These are phyloP conservation scores for Epicoccum sorghinum DNA, from an alignment of 2,329 filamentous ascomycete species.

Conservation along the genomic window DNA sequence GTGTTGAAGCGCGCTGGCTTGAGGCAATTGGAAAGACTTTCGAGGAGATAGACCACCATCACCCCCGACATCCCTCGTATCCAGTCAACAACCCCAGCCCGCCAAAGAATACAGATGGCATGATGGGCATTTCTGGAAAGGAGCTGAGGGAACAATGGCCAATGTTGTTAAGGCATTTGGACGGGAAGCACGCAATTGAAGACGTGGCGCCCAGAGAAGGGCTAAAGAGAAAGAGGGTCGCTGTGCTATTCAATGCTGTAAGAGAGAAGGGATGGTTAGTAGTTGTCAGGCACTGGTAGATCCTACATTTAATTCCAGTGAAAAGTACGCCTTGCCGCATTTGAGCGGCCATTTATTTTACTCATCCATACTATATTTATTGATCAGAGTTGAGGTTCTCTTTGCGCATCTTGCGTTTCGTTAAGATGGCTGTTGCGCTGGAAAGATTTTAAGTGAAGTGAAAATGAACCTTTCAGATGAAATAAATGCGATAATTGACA, in stretches of 20 bases:
- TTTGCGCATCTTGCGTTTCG: too few species aligned
- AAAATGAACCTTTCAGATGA: too few species aligned
- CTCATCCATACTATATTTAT: too few species aligned
- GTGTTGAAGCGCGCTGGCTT: constrained; percentile 75
- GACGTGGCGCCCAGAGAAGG: constrained; percentile 84
- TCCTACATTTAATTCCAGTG: neutral
- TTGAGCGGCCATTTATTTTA: too few species aligned
- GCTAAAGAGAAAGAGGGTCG: constrained; percentile 76
- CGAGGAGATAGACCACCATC: constrained; percentile 46
- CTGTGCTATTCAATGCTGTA: constrained; percentile 63
- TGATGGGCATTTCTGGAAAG: constrained; percentile 27
- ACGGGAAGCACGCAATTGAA: constrained; percentile 84
- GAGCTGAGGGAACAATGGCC: constrained; percentile 70
- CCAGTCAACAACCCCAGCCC: constrained; percentile 28
- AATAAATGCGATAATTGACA: too few species aligned
- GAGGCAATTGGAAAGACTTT: constrained; percentile 49
- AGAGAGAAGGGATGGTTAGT: constrained; percentile 69
- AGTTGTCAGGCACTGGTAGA: constrained; percentile 49
- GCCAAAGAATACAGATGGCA: constrained; percentile 26
- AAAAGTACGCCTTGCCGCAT: too few species aligned
- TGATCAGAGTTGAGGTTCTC: too few species aligned
- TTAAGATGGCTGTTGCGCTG: too few species aligned
- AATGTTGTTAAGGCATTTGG: constrained; percentile 81
- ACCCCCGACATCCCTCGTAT: constrained; percentile 15
- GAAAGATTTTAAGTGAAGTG: too few species aligned